A percentile compares a stretch with the other conserved stretches of the same genome.
phyloP scores from a whole-genome alignment of 345 rosid genomes.

The Linum usitatissimum region DNA sequence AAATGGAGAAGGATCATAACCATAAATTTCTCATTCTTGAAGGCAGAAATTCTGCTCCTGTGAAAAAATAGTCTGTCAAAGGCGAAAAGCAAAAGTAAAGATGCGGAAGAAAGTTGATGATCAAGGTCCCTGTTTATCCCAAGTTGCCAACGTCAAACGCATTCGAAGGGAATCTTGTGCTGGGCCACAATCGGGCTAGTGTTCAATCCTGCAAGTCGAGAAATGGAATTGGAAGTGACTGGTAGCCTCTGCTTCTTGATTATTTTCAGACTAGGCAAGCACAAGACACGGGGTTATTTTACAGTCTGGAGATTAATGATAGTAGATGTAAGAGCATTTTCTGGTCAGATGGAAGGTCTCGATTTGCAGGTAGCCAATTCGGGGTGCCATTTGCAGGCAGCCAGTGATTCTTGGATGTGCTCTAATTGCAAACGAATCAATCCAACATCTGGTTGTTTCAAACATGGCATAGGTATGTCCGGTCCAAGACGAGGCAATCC shows the following conservation, averaged over 20 bases:
- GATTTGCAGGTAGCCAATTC: constrained; percentile 80
- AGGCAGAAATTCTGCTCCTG: constrained; percentile 18
- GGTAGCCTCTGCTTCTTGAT: constrained; percentile 60
- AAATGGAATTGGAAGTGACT: constrained; percentile 55
- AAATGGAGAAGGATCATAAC: constrained; percentile 70
- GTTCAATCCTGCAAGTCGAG: constrained; percentile 44
- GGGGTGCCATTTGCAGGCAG: constrained; percentile 66
- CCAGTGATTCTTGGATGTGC: constrained; percentile 89
- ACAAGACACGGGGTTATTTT: constrained; percentile 79
- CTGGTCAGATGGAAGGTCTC: constrained; percentile 88
- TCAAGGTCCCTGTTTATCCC: constrained; percentile 25
- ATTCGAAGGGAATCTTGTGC: constrained; percentile 38
- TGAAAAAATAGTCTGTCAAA: constrained; percentile 25
- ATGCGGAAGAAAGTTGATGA: constrained; percentile 29
- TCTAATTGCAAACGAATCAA: constrained; percentile 55
- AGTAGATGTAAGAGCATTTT: constrained; percentile 64
- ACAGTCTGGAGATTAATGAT: constrained; percentile 42
- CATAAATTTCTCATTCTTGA: constrained; percentile 51
- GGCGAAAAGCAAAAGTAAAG: constrained; percentile 50
- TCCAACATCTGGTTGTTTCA: constrained; percentile 68
- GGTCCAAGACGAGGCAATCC: constrained; percentile 63
- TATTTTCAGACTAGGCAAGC: constrained; percentile 71
- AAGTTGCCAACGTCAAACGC: constrained; percentile 43
- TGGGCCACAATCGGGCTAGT: constrained; percentile 63
- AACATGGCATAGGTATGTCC: constrained; percentile 71